phyloP scores from a whole-genome alignment of 345 rosid species.

The Lepidium africanum region DNA sequence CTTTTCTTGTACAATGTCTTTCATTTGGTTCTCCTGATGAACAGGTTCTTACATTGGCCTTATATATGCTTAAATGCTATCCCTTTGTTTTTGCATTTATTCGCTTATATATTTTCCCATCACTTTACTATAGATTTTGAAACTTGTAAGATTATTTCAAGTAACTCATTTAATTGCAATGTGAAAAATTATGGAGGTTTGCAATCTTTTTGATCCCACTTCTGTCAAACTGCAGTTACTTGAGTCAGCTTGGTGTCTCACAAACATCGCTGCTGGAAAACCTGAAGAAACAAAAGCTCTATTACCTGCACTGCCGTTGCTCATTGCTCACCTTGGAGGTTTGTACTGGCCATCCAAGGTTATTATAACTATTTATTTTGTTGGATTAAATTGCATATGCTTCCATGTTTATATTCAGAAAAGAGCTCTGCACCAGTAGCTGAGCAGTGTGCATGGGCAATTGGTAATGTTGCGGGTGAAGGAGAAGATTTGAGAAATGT shows the following conservation, averaged over 20 bases:
- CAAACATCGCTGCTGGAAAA: constrained; percentile 94
- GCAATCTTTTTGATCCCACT: not conserved
- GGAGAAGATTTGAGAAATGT: constrained; percentile 86
- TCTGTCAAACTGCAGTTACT: constrained; percentile 60
- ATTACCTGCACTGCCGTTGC: constrained; percentile 80
- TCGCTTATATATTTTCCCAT: not conserved
- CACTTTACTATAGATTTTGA: not conserved
- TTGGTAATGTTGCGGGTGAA: constrained; percentile 97
- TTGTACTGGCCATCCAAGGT: constrained; percentile 7
- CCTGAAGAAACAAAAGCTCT: constrained; percentile 90
- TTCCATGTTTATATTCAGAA: constrained; percentile 41
- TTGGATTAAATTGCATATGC: constrained; percentile 6
- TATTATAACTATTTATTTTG: not conserved
- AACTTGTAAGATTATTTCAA: not conserved
- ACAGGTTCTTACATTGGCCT: constrained; percentile 47
- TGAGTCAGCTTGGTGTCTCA: constrained; percentile 98
- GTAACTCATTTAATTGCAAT: not conserved
- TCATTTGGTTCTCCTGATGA: constrained; percentile 89
- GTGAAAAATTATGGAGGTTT: not conserved
- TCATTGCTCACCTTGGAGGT: constrained; percentile 96
- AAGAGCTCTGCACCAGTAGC: constrained; percentile 84
- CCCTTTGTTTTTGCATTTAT: not conserved
- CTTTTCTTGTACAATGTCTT: constrained; percentile 84
- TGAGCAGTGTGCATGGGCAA: constrained; percentile 98
- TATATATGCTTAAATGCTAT: not conserved